Evolutionary conservation across 495 filamentous ascomycete species (phyloP), one percentile per base, ranked within the genome.

Genomic region (Neurospora terricola): DNA sequence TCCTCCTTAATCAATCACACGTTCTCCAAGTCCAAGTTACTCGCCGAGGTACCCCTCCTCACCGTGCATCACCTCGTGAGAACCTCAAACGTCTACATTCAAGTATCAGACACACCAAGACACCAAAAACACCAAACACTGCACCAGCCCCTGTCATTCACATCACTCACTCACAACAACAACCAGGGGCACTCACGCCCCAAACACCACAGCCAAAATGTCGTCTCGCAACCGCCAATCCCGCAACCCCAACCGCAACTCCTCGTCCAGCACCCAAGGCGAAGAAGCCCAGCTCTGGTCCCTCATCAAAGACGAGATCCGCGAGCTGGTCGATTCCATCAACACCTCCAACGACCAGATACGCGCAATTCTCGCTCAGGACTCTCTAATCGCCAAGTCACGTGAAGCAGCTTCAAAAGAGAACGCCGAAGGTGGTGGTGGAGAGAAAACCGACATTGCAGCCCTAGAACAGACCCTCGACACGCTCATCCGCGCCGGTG

Each of bases 201-300:
- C 38, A 70, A 18, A 30, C 38, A 34, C 27, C 23, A 59, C 48
- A 16, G 8, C 40, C 42, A 59, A 38, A 71, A 87, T 86, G 85
- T 83, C 84, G 27, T 82, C 83, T 0, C 80, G 85, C 48, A 84
- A 81, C 23, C 83, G 84, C 42, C 83, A 83, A 42, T 76, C 81
- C 6, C 83, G 85, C 48, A 84, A 84, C 7, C 81, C 83, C 8
- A 85, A 84, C 78, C 81, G 84, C 71, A 85, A 85, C 74, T 85
- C 81, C 62, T 34, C 54, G 2, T 83, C 83, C 71, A 81, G 78
- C 45, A 80, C 81, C 14, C 83, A 84, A 71, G 85, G 85, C 23
- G 85, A 87, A 59, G 85, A 87, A 72, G 77, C 83, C 14, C 77
- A 79, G 21, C 74, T 85, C 23, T 87, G 85, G 85, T 77, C 80